phyloP scores from a whole-genome alignment of 257 asterid species.

The Dorcoceras hygrometricum region DNA sequence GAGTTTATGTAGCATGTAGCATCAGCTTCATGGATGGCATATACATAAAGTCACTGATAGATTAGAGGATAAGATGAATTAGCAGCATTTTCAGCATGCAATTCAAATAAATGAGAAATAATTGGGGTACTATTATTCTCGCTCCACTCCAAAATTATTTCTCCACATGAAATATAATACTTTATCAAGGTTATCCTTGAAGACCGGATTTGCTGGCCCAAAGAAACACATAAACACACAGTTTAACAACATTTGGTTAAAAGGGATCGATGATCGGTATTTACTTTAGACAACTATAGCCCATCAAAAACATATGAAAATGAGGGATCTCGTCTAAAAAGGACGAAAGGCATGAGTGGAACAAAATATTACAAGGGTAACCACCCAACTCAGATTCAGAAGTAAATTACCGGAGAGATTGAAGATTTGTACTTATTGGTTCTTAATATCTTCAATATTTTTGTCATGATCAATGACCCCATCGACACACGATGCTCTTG shows the following conservation, averaged over 20 bases:
- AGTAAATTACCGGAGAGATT: background rate
- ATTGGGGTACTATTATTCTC: no score
- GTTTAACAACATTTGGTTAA: background rate
- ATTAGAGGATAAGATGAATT: no score
- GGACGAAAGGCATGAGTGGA: background rate
- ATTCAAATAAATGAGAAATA: no score
- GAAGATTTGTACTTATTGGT: background rate
- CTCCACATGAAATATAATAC: background rate
- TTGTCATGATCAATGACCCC: slow-evolving; percentile 25
- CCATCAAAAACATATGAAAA: background rate
- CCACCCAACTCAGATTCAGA: background rate
- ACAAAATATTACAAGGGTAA: background rate
- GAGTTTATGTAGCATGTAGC: no score
- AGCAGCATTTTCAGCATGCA: no score
- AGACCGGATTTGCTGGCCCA: background rate
- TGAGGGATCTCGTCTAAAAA: background rate
- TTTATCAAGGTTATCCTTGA: background rate
- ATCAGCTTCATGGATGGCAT: no score
- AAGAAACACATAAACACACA: no score
- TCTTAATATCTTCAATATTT: slow-evolving; percentile 26
- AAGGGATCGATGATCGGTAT: background rate
- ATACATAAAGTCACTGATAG: no score
- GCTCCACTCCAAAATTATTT: no score
- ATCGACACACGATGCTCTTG: slow-evolving; percentile 25
- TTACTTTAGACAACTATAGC: background rate